These are phyloP conservation scores for Fusarium temperatum DNA, from an alignment of 2,329 filamentous ascomycete species.

Conservation along the genomic window DNA sequence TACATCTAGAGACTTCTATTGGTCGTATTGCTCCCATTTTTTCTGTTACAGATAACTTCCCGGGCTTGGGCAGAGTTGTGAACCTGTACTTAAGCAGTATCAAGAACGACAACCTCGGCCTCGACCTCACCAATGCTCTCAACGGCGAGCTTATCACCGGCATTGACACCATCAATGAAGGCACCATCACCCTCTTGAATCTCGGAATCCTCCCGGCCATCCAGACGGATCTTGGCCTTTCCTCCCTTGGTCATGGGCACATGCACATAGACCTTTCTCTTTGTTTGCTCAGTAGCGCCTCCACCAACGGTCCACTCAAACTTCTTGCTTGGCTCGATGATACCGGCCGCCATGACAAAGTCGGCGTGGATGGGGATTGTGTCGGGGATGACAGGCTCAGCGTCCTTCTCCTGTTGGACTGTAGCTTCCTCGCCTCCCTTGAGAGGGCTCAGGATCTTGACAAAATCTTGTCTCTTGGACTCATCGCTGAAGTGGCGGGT, in stretches of 20 bases:
- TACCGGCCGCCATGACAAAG: conserved; percentile 81
- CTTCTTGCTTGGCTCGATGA: conserved; percentile 70
- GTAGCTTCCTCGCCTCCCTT: conserved; percentile 72
- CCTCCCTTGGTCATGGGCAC: conserved; percentile 82
- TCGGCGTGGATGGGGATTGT: conserved; percentile 88
- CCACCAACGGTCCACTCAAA: conserved; percentile 80
- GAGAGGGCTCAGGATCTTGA: conserved; percentile 79
- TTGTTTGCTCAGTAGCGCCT: conserved; percentile 58
- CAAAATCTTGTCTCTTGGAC: conserved; percentile 74
- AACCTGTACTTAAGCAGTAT: conserved; percentile 60
- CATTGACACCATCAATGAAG: conserved; percentile 72
- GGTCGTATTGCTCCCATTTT: not conserved
- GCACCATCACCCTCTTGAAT: conserved; percentile 83
- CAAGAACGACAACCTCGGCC: conserved; percentile 74
- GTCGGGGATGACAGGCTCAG: conserved; percentile 66
- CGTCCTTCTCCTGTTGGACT: conserved; percentile 68
- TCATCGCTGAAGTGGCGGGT: conserved; percentile 78
- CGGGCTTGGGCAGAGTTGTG: not conserved
- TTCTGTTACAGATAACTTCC: not conserved
- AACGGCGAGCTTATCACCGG: conserved; percentile 70
- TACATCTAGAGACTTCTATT: conserved; percentile 11
- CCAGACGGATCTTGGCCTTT: conserved; percentile 75
- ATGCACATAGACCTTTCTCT: conserved; percentile 82
- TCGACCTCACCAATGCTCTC: conserved; percentile 75
- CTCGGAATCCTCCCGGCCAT: conserved; percentile 69